These are phyloP conservation scores for Gelatoporia subvermispora DNA, from an alignment of 768 basidiomycete species.

Conservation along the genomic window DNA sequence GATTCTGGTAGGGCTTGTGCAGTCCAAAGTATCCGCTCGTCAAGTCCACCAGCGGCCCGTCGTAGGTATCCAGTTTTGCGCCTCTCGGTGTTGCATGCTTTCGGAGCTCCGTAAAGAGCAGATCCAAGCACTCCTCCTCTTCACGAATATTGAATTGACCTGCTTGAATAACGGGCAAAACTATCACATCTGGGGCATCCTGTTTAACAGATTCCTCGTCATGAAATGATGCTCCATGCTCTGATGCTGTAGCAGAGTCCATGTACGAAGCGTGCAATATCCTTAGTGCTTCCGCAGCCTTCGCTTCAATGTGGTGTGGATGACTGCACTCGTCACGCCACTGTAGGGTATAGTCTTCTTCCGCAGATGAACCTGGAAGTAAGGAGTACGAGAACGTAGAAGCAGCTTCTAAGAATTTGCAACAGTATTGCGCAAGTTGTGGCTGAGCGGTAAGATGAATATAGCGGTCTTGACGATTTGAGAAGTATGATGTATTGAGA, in stretches of 20 bases:
- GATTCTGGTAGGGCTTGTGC: constrained; percentile 71
- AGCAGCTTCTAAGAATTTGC: constrained; percentile 65
- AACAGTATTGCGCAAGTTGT: constrained; percentile 75
- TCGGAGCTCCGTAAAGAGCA: constrained; percentile 52
- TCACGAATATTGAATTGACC: constrained; percentile 85
- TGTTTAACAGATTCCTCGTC: not conserved
- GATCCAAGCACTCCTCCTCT: constrained; percentile 62
- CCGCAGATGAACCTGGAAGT: constrained; percentile 21
- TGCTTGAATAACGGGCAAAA: constrained; percentile 85
- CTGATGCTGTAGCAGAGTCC: not conserved
- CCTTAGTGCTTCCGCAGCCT: constrained; percentile 51
- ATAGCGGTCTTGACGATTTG: constrained; percentile 93
- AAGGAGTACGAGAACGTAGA: constrained; percentile 70
- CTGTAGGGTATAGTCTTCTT: constrained; percentile 44
- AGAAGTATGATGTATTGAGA: constrained; percentile 88
- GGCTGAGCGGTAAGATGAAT: constrained; percentile 63
- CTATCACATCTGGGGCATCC: constrained; percentile 36
- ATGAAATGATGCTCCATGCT: not conserved
- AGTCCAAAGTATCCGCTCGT: constrained; percentile 96
- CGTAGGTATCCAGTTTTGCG: constrained; percentile 3
- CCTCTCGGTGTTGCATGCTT: constrained; percentile 8
- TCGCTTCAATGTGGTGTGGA: constrained; percentile 64
- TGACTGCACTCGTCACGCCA: constrained; percentile 67
- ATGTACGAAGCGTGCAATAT: constrained; percentile 49
- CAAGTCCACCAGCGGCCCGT: constrained; percentile 60